Conservation (phyloP, 495 filamentous ascomycete species). For the Xylaria bambusicola region DNA sequence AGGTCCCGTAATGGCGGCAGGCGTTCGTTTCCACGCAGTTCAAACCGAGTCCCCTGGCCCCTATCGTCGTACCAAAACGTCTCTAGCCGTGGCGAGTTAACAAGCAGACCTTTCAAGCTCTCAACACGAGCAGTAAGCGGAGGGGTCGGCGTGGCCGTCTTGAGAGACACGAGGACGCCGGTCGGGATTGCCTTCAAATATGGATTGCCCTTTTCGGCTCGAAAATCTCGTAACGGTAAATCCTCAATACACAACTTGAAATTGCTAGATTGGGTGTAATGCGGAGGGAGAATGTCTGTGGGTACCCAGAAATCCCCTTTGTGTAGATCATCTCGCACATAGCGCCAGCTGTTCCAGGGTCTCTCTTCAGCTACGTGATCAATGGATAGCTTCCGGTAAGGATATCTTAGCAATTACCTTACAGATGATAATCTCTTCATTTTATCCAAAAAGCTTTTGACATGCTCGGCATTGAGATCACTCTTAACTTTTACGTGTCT, state of each 20-base stretch:
- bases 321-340: conserved; percentile 17
- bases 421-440: conserved; percentile 28
- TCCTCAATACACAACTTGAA: conserved; percentile 33
- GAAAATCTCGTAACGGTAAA: conserved; percentile 24
- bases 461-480: conserved; percentile 25
- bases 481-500: conserved; percentile 27
- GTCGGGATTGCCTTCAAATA: conserved; percentile 28
- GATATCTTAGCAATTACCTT: conserved; percentile 27
- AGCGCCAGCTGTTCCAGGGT: conserved; percentile 24
- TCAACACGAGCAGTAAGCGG: conserved; percentile 28
- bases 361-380: background rate
- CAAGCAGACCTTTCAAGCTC: conserved; percentile 31
- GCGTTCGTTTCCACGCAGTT: conserved; percentile 29
- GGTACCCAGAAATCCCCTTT: conserved; percentile 22
- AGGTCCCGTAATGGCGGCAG: conserved; percentile 33
- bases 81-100: conserved; percentile 23
- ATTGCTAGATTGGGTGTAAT: conserved; percentile 5
- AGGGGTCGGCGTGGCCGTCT: conserved; percentile 25
- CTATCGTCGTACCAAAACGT: conserved; percentile 31
- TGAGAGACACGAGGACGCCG: conserved; percentile 27
- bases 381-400: too few relatives aligned
- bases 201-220: conserved; percentile 9
- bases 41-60: conserved; percentile 32
- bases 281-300: conserved; percentile 22
- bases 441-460: conserved; percentile 20